Percentiles rank a stretch among this genome's conserved stretches.
phyloP scores from a whole-genome alignment of 2,329 filamentous ascomycete genomes.

The Periconia digitata region DNA sequence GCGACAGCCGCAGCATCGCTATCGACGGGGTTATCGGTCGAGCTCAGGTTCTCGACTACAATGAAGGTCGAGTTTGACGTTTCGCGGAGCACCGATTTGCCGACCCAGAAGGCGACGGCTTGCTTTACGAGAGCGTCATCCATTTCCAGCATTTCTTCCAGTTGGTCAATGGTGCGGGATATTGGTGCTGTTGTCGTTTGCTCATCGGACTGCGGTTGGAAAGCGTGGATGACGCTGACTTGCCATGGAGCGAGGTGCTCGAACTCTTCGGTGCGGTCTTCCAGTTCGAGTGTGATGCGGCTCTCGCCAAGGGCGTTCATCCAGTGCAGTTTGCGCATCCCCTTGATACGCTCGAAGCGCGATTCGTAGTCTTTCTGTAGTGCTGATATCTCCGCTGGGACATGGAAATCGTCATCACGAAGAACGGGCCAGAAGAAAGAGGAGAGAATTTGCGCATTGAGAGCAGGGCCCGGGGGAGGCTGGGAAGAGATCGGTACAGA shows the following conservation, averaged over 20 bases:
- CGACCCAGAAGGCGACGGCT: conserved; percentile 72
- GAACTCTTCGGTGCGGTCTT: conserved; percentile 73
- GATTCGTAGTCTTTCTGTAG: conserved; percentile 71
- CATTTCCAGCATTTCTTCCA: conserved; percentile 64
- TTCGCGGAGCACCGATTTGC: conserved; percentile 64
- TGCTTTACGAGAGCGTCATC: conserved; percentile 70
- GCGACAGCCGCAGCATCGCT: conserved; percentile 42
- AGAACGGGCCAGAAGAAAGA: conserved; percentile 91
- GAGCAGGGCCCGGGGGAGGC: conserved; percentile 42
- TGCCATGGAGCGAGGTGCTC: conserved; percentile 83
- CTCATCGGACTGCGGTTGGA: conserved; percentile 57
- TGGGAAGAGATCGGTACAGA: conserved; percentile 15
- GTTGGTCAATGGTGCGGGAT: conserved; percentile 45
- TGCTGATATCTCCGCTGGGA: conserved; percentile 60
- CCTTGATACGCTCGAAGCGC: conserved; percentile 78
- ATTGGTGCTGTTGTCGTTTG: conserved; percentile 22
- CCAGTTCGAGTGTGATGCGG: conserved; percentile 76
- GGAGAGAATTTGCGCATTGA: conserved; percentile 84
- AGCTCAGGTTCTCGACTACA: conserved; percentile 63
- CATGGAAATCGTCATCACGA: conserved; percentile 66
- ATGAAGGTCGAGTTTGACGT: conserved; percentile 51
- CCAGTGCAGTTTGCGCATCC: conserved; percentile 85
- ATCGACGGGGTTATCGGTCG: conserved; percentile 22
- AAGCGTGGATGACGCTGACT: conserved; percentile 83
- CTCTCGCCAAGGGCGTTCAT: conserved; percentile 79